phyloP scores from a whole-genome alignment of 2,329 filamentous ascomycete genomes.

The Rhexocercosporidium sp. region DNA sequence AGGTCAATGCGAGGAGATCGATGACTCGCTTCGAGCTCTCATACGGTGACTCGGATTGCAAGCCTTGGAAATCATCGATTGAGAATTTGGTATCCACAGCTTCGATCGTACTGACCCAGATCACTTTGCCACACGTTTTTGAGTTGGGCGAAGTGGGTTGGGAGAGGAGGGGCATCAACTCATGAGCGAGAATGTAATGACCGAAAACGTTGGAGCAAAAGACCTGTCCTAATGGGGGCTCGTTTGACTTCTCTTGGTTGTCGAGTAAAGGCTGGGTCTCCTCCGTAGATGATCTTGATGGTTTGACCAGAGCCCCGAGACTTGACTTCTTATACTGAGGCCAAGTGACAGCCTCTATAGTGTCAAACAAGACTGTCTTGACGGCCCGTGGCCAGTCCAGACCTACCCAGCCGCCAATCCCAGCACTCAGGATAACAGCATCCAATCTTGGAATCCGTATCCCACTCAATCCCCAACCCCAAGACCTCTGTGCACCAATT shows the following conservation, averaged over 20 bases:
- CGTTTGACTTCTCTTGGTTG: conserved; percentile 39
- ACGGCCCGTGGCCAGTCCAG: conserved; percentile 70
- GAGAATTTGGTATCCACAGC: conserved; percentile 54
- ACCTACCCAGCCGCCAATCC: conserved; percentile 85
- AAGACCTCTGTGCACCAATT: conserved; percentile 52
- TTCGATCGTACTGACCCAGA: conserved; percentile 89
- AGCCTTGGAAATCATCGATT: conserved; percentile 79
- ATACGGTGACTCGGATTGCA: conserved; percentile 68
- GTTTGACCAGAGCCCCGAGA: conserved; percentile 56
- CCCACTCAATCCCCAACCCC: conserved; percentile 44
- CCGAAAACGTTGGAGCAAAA: conserved; percentile 95
- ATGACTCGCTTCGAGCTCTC: conserved; percentile 88
- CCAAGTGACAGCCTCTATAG: conserved; percentile 73
- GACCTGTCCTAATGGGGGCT: conserved; percentile 74
- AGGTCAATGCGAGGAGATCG: conserved; percentile 80
- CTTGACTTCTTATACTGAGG: conserved; percentile 75
- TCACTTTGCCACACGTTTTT: conserved; percentile 52
- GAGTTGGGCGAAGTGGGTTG: conserved; percentile 34
- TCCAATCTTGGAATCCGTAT: conserved; percentile 74
- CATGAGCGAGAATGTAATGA: conserved; percentile 87
- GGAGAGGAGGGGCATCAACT: conserved; percentile 74
- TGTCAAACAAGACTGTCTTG: conserved; percentile 59
- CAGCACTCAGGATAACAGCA: conserved; percentile 83
- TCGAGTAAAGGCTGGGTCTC: conserved; percentile 37
- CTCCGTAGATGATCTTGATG: conserved; percentile 14